Percentiles rank a stretch among this genome's conserved stretches.
Conservation (phyloP, 352 stramenopile genomes). For the Phytophthora palmivora region DNA sequence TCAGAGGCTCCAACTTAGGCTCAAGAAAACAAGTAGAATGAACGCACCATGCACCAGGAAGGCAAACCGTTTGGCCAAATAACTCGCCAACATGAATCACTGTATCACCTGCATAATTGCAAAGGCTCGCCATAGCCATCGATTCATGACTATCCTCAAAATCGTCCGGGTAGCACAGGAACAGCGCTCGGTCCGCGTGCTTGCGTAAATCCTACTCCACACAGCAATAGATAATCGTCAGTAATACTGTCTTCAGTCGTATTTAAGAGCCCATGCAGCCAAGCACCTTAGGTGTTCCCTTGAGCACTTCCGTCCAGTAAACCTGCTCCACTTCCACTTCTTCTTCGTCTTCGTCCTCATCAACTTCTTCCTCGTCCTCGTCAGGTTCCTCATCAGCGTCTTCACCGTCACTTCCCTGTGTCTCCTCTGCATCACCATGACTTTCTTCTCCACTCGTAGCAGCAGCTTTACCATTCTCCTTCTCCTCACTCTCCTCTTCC, state of each 20-base stretch:
- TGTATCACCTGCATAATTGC: constrained; percentile 91
- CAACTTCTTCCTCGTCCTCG: constrained; percentile 26
- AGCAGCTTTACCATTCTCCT: constrained; percentile 33
- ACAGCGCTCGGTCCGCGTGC: constrained; percentile 85
- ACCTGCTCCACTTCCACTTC: constrained; percentile 85
- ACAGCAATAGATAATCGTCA: constrained; percentile 4
- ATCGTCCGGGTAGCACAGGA: constrained; percentile 96
- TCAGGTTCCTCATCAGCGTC: constrained; percentile 38
- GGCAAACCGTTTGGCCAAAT: constrained; percentile 89
- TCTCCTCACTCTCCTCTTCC: constrained; percentile 21
- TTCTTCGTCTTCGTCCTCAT: constrained; percentile 59
- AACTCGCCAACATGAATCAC: constrained; percentile 96
- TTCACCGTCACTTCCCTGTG: constrained; percentile 31
- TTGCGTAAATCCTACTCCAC: constrained; percentile 61
- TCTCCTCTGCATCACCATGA: constrained; percentile 37
- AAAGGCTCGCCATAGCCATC: constrained; percentile 90
- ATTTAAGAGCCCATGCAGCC: background rate
- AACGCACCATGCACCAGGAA: constrained; percentile 87
- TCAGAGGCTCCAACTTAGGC: constrained; percentile 1
- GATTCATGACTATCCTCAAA: constrained; percentile 88
- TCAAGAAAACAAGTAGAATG: background rate
- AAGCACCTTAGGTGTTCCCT: constrained; percentile 74
- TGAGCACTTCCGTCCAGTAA: constrained; percentile 83
- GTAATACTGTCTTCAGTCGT: background rate
- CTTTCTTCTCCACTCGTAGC: constrained; percentile 45